These are phyloP conservation scores for Allium cepa DNA, from an alignment of 106 monocot species.

Conservation along the genomic window DNA sequence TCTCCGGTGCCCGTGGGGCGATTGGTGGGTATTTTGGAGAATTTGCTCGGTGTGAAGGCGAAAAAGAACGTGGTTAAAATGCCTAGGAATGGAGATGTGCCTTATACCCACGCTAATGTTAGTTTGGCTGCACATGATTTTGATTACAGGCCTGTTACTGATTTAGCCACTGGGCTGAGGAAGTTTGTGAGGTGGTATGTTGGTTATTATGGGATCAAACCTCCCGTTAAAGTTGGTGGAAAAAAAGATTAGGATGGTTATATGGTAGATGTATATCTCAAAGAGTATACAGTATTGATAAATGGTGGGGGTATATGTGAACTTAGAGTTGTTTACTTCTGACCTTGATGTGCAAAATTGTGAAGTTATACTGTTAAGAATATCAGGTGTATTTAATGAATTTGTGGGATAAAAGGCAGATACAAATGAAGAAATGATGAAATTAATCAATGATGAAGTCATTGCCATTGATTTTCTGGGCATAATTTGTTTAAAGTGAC, in stretches of 20 bases:
- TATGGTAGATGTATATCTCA: background rate
- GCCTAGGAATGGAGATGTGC: slow-evolving; percentile 14
- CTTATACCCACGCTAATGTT: slow-evolving; percentile 16
- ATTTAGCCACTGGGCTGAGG: slow-evolving; percentile 6
- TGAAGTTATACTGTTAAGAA: background rate
- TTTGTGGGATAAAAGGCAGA: background rate
- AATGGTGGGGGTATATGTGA: background rate
- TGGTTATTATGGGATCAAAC: slow-evolving; percentile 12
- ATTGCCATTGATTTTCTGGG: too few species aligned
- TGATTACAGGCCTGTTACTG: slow-evolving; percentile 6
- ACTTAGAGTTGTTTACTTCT: background rate
- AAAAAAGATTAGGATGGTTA: background rate
- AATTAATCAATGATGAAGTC: too few species aligned
- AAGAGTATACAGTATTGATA: background rate
- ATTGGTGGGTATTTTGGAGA: slow-evolving; percentile 9
- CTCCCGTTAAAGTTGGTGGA: background rate
- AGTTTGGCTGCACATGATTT: slow-evolving; percentile 10
- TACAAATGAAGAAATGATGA: too few species aligned
- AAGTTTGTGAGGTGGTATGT: slow-evolving; percentile 18
- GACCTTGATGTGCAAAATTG: background rate
- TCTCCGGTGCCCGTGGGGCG: slow-evolving; percentile 7
- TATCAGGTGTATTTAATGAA: background rate
- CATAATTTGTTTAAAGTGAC: too few species aligned
- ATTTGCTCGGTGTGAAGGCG: slow-evolving; percentile 4
- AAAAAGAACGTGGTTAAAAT: slow-evolving; percentile 11